Percentiles rank a stretch among this genome's conserved stretches.
Conservation (phyloP, 1,284 basidiomycete genomes). For the Sphaerobolus stellatus region DNA sequence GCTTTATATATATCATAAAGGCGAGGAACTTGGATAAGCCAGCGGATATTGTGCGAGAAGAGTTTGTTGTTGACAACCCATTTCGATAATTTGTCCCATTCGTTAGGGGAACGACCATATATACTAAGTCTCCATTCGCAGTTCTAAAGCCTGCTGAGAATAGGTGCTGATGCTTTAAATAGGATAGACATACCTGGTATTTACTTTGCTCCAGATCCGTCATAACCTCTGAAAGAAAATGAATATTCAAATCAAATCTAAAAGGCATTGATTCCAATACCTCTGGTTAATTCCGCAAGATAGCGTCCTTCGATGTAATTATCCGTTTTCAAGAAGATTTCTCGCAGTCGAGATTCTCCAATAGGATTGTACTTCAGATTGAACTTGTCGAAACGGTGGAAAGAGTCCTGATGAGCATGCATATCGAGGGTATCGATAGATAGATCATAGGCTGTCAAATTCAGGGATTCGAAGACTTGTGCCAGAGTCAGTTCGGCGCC, state of each 20-base stretch:
- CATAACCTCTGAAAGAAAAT: conserved; percentile 75
- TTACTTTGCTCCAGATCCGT: conserved; percentile 96
- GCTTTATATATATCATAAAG: conserved; percentile 96
- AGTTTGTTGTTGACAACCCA: conserved; percentile 96
- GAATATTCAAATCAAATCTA: neutral
- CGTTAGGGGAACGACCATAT: conserved; percentile 77
- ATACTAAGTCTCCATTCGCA: conserved; percentile 97
- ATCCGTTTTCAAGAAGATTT: conserved; percentile 99
- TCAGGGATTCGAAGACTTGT: conserved; percentile 94
- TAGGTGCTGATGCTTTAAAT: neutral
- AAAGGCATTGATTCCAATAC: conserved; percentile 41
- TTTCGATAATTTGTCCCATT: conserved; percentile 98
- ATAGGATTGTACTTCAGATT: conserved; percentile 93
- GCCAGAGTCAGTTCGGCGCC: conserved; percentile 85
- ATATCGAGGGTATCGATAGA: conserved; percentile 99
- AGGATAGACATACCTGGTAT: conserved; percentile 74
- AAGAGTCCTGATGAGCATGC: conserved; percentile 97
- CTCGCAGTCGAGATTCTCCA: conserved; percentile 91
- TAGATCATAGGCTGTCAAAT: conserved; percentile 95
- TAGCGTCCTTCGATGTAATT: conserved; percentile 92
- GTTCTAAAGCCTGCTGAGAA: conserved; percentile 51
- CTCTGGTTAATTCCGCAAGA: conserved; percentile 91
- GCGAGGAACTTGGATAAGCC: conserved; percentile 96
- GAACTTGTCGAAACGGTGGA: conserved; percentile 98
- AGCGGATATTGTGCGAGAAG: conserved; percentile 95